A percentile compares a stretch with the other conserved stretches of the same genome.
Conservation (phyloP, 441 rosid genomes). For the Adansonia rubrostipa region DNA sequence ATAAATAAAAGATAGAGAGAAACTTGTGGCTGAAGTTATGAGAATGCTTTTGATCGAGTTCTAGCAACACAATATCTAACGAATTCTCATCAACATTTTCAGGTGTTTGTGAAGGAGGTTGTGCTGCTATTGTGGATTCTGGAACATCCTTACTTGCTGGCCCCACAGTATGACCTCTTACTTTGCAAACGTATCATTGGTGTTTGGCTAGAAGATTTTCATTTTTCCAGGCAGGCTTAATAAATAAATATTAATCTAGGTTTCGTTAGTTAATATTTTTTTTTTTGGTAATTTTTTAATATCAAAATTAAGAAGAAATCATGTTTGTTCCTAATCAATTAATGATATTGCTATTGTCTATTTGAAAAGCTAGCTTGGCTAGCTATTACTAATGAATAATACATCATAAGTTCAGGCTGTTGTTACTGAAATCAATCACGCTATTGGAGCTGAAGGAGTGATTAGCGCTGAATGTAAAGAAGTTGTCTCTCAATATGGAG, state of each 20-base stretch:
- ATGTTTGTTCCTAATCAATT: not conserved
- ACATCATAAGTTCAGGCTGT: constrained; percentile 45
- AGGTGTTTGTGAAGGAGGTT: constrained; percentile 68
- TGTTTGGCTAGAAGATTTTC: not conserved
- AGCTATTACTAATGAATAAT: constrained; percentile 22
- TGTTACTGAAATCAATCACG: constrained; percentile 77
- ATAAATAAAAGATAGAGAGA: not conserved
- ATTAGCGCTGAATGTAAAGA: constrained; percentile 69
- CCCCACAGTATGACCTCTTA: constrained; percentile 56
- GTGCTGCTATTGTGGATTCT: constrained; percentile 81
- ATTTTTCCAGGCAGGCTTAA: not conserved
- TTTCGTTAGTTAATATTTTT: not conserved
- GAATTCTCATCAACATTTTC: not conserved
- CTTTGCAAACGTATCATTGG: not conserved
- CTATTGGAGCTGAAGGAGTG: constrained; percentile 76
- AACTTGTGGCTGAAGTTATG: not conserved
- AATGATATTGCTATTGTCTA: not conserved
- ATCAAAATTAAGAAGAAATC: not conserved
- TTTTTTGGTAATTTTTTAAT: not conserved
- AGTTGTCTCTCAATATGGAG: constrained; percentile 72
- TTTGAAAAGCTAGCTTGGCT: not conserved
- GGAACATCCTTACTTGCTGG: constrained; percentile 86
- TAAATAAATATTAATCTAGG: not conserved
- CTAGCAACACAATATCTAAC: not conserved
- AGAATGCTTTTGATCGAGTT: not conserved